Percentiles rank a stretch among this genome's conserved stretches.
phyloP scores from a whole-genome alignment of 2,329 filamentous ascomycete genomes.

The Nothophaeocryptopus gaeumannii region DNA sequence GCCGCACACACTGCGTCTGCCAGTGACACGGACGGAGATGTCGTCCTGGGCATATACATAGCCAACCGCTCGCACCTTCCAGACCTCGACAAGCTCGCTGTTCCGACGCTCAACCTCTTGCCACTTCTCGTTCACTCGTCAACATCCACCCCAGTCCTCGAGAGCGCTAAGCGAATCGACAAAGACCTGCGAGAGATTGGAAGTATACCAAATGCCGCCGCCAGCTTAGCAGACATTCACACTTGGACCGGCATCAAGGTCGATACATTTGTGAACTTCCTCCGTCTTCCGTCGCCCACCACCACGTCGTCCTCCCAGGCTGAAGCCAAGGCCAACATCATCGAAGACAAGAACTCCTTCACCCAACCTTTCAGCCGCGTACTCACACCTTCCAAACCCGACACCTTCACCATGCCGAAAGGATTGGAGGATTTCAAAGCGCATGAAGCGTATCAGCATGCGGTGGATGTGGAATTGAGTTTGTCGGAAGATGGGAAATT shows the following conservation, averaged over 20 bases:
- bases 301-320: background rate
- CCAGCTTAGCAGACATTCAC: constrained; percentile 67
- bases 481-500: constrained; percentile 45
- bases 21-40: constrained; percentile 34
- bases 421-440: constrained; percentile 10
- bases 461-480: constrained; percentile 56
- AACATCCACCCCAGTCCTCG: constrained; percentile 38
- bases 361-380: constrained; percentile 19
- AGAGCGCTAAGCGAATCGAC: constrained; percentile 63
- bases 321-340: constrained; percentile 19
- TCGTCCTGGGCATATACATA: constrained; percentile 77
- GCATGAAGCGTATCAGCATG: constrained; percentile 41
- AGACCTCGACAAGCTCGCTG: constrained; percentile 51
- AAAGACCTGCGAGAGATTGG: constrained; percentile 63
- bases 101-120: constrained; percentile 76
- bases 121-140: constrained; percentile 60
- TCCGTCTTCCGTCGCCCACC: constrained; percentile 52
- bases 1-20: constrained; percentile 29
- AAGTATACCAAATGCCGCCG: constrained; percentile 53
- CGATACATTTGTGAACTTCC: constrained; percentile 77
- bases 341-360: constrained; percentile 21
- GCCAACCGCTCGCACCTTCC: constrained; percentile 66
- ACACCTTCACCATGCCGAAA: constrained; percentile 20
- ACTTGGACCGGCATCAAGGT: constrained; percentile 71
- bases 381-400: background rate